These are phyloP conservation scores for Gnetum montanum DNA, from an alignment of 75 land plant species.

Conservation along the genomic window DNA sequence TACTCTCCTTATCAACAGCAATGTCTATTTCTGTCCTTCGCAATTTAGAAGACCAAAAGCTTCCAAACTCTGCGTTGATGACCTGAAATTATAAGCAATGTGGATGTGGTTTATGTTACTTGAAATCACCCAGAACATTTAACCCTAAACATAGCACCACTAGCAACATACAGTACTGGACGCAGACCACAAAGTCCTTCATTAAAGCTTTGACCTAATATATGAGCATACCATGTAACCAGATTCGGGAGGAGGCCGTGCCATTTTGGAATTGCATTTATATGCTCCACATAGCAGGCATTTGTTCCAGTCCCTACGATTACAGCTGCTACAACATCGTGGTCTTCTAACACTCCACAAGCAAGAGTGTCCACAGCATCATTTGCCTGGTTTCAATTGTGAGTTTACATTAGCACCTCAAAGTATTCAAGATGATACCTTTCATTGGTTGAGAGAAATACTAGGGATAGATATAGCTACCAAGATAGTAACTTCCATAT, in stretches of 20 bases:
- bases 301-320: conserved; percentile 75
- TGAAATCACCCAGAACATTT: too few relatives aligned
- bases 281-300: conserved; percentile 65
- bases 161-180: too few relatives aligned
- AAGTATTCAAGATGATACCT: too few relatives aligned
- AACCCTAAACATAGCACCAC: too few relatives aligned
- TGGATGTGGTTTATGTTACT: too few relatives aligned
- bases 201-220: too few relatives aligned
- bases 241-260: conserved; percentile 31
- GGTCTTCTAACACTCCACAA: conserved; percentile 53
- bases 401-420: too few relatives aligned
- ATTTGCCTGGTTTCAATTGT: conserved; percentile 38
- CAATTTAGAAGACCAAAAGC: conserved; percentile 54
- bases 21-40: conserved; percentile 53
- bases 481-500: conserved; percentile 43
- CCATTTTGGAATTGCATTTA: conserved; percentile 39
- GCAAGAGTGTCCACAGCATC: conserved; percentile 75
- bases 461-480: conserved; percentile 14
- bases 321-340: conserved; percentile 55
- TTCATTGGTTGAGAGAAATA: too few relatives aligned
- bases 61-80: conserved; percentile 80
- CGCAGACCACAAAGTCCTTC: too few relatives aligned
- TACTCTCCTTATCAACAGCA: conserved; percentile 49
- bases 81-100: conserved; percentile 44
- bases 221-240: conserved; percentile 60